Base-by-base conservation (phyloP, 2,329 filamentous ascomycete species). In the Tolypocladium ophioglossoides region DNA sequence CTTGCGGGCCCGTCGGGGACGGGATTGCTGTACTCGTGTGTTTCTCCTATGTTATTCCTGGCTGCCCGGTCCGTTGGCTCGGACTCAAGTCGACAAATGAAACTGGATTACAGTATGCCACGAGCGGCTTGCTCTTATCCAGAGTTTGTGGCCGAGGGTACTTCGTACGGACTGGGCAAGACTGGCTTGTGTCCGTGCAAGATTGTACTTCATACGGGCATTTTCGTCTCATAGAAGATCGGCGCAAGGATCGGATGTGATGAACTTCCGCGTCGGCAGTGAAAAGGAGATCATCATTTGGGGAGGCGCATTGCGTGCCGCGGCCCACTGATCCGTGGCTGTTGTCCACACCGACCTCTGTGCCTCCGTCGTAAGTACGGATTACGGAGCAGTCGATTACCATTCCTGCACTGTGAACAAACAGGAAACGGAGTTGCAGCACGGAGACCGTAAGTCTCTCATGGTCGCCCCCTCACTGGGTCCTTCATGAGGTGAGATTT, bases 251-350 rank as follows among this genome's bases (percentile, higher is more conserved):
- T 48, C 44, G 44, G 18, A 47, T 40, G 50, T 39, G 35, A 51
- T 41, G 50, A 39, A 18, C 37, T 14, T 47, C 49, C 53, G 27
- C 49, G 34, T 51, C 53, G 48, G 53, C 30, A 54, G 35, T 47
- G 27, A 20, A 32, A 47, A 52, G 34, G 39, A 22, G 40, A 30
- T 52, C 51, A 32, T 52, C 41, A 30, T 48, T 48, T 47, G 44
- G 44, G n/a, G 44, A 14, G 41, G 35, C 53, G 53, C 50, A 52
- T 41, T 50, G 50, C 53, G 46, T 55, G 50, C 41, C 44, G 37
- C 39, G 32, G 38, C 46, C 47, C 47, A 37, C 49, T 53, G 44
- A 40, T 35, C 44, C 27, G 27, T 20, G 27, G 44, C 44, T 18
- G 27, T 27, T 27, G 32, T 48, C 44, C 27, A 48, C 41, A 30